Evolutionary conservation across 768 basidiomycete species (phyloP).

Genomic region (Rhodotorula taiwanensis): DNA sequence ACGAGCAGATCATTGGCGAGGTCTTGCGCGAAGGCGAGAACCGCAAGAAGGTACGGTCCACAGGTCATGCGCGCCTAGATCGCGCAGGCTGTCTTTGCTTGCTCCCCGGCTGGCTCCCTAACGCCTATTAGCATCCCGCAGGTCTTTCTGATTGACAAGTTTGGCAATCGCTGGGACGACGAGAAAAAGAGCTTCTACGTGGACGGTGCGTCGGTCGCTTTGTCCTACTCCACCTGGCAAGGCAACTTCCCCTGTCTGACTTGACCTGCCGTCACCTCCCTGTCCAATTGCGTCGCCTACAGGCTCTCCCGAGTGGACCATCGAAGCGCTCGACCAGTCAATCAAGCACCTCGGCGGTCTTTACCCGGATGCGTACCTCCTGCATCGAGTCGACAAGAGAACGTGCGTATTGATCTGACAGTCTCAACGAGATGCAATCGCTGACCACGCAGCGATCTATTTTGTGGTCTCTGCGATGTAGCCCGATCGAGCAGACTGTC

Average conservation of each 20-base stretch:
- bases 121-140: neutral
- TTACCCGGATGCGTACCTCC: conserved; percentile 16
- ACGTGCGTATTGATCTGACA: neutral
- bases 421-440: neutral
- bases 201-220: conserved; percentile 6
- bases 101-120: too few relatives aligned
- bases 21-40: conserved; percentile 27
- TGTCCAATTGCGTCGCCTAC: too few relatives aligned
- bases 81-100: too few relatives aligned
- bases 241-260: too few relatives aligned
- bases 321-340: neutral
- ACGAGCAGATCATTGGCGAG: conserved; percentile 18
- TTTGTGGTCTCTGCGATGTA: neutral
- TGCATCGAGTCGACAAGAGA: conserved; percentile 21
- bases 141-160: conserved; percentile 19
- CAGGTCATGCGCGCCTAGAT: neutral
- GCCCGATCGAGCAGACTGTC: conserved; percentile 38
- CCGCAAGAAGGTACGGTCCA: conserved; percentile 1
- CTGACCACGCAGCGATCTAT: too few relatives aligned
- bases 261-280: too few relatives aligned
- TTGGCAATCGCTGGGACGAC: neutral
- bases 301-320: conserved; percentile 13
- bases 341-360: conserved; percentile 10
- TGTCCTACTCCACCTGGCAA: too few relatives aligned
- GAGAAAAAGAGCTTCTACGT: neutral